These are phyloP conservation scores for Phoma sp. DNA, from an alignment of 2,329 filamentous ascomycete genomes.

Conservation along the genomic window DNA sequence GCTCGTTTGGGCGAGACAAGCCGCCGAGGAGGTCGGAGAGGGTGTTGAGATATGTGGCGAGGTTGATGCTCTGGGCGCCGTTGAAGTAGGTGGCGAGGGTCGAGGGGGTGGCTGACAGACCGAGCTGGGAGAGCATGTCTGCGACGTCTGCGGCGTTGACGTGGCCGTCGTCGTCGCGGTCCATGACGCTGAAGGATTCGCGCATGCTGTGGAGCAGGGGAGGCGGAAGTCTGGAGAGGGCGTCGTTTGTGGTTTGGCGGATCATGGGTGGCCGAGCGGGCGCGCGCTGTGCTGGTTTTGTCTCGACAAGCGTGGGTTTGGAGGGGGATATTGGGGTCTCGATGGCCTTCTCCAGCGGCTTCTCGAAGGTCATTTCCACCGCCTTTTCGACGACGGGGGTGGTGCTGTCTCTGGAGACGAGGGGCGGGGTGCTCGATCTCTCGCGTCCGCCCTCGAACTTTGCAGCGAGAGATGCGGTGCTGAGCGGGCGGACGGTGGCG, in stretches of 20 bases:
- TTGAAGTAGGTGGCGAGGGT: slow-evolving; percentile 84
- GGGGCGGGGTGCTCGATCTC: slow-evolving; percentile 24
- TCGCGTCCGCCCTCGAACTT: slow-evolving; percentile 47
- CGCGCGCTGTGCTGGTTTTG: slow-evolving; percentile 9
- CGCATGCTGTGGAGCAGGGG: slow-evolving; percentile 85
- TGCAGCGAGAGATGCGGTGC: slow-evolving; percentile 43
- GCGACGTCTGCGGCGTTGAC: slow-evolving; percentile 83
- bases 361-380: slow-evolving; percentile 27
- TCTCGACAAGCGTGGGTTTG: background rate
- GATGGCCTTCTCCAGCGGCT: background rate
- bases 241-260: slow-evolving; percentile 36
- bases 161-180: slow-evolving; percentile 83
- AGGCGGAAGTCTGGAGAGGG: slow-evolving; percentile 75
- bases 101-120: slow-evolving; percentile 73
- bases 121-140: slow-evolving; percentile 86
- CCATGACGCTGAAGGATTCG: slow-evolving; percentile 92
- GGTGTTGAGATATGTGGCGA: slow-evolving; percentile 85
- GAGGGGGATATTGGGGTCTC: background rate
- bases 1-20: slow-evolving; percentile 78
- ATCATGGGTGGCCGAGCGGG: slow-evolving; percentile 34
- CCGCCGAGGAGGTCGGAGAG: slow-evolving; percentile 76
- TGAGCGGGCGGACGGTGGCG: slow-evolving; percentile 31
- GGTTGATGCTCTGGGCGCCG: slow-evolving; percentile 73
- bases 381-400: slow-evolving; percentile 33
- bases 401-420: slow-evolving; percentile 5